Evolutionary conservation across 2,329 filamentous ascomycete species (phyloP).

Genomic region (Gliomastix tumulicola): DNA sequence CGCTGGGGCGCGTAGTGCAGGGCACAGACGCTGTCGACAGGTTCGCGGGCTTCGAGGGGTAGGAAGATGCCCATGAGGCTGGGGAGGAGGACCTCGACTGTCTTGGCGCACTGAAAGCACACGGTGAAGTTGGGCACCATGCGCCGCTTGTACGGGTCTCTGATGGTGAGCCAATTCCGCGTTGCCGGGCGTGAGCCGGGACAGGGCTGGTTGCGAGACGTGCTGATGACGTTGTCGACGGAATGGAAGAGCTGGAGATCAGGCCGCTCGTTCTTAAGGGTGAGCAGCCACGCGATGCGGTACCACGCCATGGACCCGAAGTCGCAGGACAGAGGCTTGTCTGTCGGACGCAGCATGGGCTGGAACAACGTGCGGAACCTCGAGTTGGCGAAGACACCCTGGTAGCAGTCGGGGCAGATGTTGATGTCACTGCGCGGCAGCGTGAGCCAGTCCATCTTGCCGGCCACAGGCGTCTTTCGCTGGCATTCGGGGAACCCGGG

Average conservation of each 20-base stretch:
- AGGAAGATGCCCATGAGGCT: slow-evolving; percentile 61
- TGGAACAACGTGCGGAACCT: slow-evolving; percentile 61
- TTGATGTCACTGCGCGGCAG: slow-evolving; percentile 66
- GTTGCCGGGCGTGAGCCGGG: slow-evolving; percentile 45
- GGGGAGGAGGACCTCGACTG: slow-evolving; percentile 68
- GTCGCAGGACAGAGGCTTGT: slow-evolving; percentile 61
- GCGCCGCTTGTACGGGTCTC: slow-evolving; percentile 57
- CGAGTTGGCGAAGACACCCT: slow-evolving; percentile 59
- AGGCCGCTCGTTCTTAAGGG: slow-evolving; percentile 58
- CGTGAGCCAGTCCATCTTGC: slow-evolving; percentile 74
- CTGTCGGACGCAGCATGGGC: slow-evolving; percentile 47
- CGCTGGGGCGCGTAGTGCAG: slow-evolving; percentile 52
- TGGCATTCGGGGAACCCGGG: slow-evolving; percentile 61
- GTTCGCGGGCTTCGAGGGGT: slow-evolving; percentile 37
- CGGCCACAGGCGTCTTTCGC: slow-evolving; percentile 52
- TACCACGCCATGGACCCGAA: slow-evolving; percentile 76
- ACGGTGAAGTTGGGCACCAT: slow-evolving; percentile 66
- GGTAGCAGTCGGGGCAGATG: slow-evolving; percentile 77
- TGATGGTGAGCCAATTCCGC: slow-evolving; percentile 69
- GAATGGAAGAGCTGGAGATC: slow-evolving; percentile 64
- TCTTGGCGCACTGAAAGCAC: slow-evolving; percentile 67
- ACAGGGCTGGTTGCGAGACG: slow-evolving; percentile 48
- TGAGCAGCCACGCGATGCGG: slow-evolving; percentile 77
- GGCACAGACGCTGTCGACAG: slow-evolving; percentile 54
- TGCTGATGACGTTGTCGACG: slow-evolving; percentile 50